Evolutionary conservation across 148 eudicot genomes (phyloP), one percentile per base, ranked within the genome.

Genomic region (Rheum nobile): DNA sequence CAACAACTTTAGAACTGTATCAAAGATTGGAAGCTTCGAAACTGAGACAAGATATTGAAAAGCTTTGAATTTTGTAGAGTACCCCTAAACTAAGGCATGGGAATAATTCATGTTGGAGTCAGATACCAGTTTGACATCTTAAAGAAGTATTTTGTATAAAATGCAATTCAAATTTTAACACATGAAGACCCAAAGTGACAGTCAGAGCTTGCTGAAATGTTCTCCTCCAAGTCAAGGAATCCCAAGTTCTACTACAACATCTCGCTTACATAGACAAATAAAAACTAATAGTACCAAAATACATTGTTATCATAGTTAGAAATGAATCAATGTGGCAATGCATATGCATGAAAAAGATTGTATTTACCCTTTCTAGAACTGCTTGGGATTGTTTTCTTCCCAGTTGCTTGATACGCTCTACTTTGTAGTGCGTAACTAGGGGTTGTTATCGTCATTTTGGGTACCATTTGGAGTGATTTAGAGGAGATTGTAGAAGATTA

Each of bases 381-480:
- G 90, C 93, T 84, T 95, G 88, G 29, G 93, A 78, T 79, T 95
- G 93, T 80, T 91, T 91, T 85, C 93, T 85, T 26, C 97, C 98
- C 83, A 88, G 70, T 76, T 91, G 97, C 75, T n/a, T n/a, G n/a
- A n/a, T n/a, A n/a, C n/a, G n/a, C n/a, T n/a, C n/a, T n/a, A n/a
- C n/a, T n/a, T n/a, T n/a, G n/a, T n/a, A n/a, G n/a, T n/a, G n/a
- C n/a, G n/a, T n/a, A n/a, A n/a, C n/a, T n/a, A n/a, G n/a, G n/a
- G n/a, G n/a, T n/a, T n/a, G n/a, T n/a, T n/a, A n/a, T n/a, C n/a
- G n/a, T n/a, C n/a, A n/a, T n/a, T n/a, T n/a, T n/a, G n/a, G n/a
- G n/a, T n/a, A n/a, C n/a, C n/a, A n/a, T n/a, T n/a, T n/a, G n/a
- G n/a, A n/a, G n/a, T n/a, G n/a, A n/a, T n/a, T n/a, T n/a, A n/a